Evolutionary conservation across 2,329 filamentous ascomycete genomes (phyloP), one percentile per base, ranked within the genome.

Genomic region (Paracorniculantispora psalliotae): DNA sequence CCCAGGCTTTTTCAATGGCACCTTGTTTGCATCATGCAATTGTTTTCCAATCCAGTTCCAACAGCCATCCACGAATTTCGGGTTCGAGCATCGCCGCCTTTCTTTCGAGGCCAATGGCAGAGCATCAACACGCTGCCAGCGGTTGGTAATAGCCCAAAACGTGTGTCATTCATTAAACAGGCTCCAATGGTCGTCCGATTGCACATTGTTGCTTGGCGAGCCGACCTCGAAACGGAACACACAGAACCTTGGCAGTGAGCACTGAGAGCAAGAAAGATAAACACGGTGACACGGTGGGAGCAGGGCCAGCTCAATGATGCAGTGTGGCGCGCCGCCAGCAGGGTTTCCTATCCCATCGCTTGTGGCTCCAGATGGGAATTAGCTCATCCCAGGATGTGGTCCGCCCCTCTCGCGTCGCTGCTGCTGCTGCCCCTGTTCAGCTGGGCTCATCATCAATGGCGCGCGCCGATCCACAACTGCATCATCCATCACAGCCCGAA

Each of bases 351-450:
- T 53, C n/a, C n/a, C n/a, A n/a, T n/a, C n/a, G 50, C 35, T 30
- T 53, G 25, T n/a, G 28, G 50, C 25, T 39, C 19, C 41, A 21
- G 13, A 46, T 23, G 15, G n/a, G 53, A 33, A 49, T 39, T 35
- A 37, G 19, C 21, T 50, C n/a, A 33, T 50, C 48, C 19, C 33
- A 35, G 35, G 35, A 39, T 54, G 51, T n/a, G 30, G 12, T 33
- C 30, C 30, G 6, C 41, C 53, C 43, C 39, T 47, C 51, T 41
- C 28, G n/a, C 26, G n/a, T 46, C 26, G 10, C 30, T 39, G 6
- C 30, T n/a, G n/a, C n/a, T n/a, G 30, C 12, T 33, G 30, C 43
- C 53, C 54, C 54, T 57, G 54, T 25, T 46, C 54, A 57, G 54
- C 54, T 57, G 54, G 54, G 54, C 54, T 49, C 43, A n/a, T n/a